Evolutionary conservation across 176 grass and related monocot genomes (phyloP).

Genomic region (Ensete ventricosum): DNA sequence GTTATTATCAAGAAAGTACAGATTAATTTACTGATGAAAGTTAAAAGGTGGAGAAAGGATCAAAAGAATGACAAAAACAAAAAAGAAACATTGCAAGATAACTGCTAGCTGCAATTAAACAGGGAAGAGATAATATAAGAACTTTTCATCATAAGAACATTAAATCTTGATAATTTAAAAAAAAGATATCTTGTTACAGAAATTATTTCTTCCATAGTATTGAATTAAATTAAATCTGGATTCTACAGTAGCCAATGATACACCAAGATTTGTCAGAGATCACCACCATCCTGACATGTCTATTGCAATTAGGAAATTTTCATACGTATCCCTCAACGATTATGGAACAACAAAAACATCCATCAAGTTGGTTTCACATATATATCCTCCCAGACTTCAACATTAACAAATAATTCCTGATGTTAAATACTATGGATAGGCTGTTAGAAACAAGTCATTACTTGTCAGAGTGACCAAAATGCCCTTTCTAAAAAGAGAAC

Average conservation of each 20-base stretch:
- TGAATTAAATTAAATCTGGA: not conserved
- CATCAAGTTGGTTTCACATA: too few species aligned
- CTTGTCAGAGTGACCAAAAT: not conserved
- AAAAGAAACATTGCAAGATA: not conserved
- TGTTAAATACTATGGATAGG: not conserved
- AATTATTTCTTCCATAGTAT: too few species aligned
- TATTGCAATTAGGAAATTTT: not conserved
- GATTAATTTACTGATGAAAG: not conserved
- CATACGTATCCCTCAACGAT: too few species aligned
- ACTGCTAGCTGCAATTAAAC: not conserved
- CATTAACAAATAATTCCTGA: not conserved
- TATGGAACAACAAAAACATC: too few species aligned
- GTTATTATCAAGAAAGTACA: not conserved
- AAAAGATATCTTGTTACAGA: too few species aligned
- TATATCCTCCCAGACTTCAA: too few species aligned
- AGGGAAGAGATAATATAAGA: not conserved
- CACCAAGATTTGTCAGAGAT: not conserved
- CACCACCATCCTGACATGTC: not conserved
- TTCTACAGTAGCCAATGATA: not conserved
- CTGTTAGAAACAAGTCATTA: too few species aligned
- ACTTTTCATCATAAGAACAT: too few species aligned
- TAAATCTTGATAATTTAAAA: too few species aligned
- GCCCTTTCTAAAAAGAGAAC: not conserved
- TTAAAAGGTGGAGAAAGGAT: not conserved
- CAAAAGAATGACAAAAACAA: not conserved